Evolutionary conservation across 106 monocot genomes (phyloP).

Genomic region (Vanilla planifolia): DNA sequence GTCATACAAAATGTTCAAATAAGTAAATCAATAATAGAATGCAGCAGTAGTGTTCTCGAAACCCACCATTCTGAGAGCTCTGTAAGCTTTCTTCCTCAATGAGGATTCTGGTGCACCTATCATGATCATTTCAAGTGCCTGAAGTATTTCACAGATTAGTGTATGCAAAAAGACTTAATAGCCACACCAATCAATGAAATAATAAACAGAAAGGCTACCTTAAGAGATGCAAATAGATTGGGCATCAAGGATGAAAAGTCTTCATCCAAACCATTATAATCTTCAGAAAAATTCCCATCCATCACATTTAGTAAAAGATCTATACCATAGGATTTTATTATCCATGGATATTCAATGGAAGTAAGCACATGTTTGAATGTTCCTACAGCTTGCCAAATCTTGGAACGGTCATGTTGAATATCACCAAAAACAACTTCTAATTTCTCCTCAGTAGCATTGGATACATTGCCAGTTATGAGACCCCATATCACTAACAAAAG

Average conservation of each 20-base stretch:
- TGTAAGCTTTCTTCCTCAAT: conserved; percentile 72
- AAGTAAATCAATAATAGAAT: conserved; percentile 3
- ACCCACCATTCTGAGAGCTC: conserved; percentile 51
- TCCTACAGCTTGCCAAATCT: conserved; percentile 57
- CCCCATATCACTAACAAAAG: conserved; percentile 71
- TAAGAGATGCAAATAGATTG: conserved; percentile 49
- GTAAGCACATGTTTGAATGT: conserved; percentile 51
- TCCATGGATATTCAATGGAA: conserved; percentile 63
- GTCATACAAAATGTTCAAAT: not conserved
- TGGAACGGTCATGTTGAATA: conserved; percentile 27
- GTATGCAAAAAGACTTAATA: not conserved
- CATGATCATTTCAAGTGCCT: conserved; percentile 64
- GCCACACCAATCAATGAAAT: conserved; percentile 4
- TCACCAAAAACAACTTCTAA: conserved; percentile 23
- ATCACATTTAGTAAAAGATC: conserved; percentile 51
- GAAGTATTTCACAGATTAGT: conserved; percentile 15
- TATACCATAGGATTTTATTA: conserved; percentile 55
- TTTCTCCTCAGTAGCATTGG: conserved; percentile 49
- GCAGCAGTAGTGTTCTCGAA: not conserved
- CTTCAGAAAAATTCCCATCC: conserved; percentile 22
- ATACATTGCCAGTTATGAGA: conserved; percentile 50
- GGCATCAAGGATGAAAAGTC: conserved; percentile 44
- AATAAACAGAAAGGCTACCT: conserved; percentile 35
- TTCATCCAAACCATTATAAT: conserved; percentile 12
- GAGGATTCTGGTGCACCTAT: conserved; percentile 57